Percentiles rank a stretch among this genome's conserved stretches.
Conservation (phyloP, 2,329 filamentous ascomycete species). For the Colletotrichum acutatum region DNA sequence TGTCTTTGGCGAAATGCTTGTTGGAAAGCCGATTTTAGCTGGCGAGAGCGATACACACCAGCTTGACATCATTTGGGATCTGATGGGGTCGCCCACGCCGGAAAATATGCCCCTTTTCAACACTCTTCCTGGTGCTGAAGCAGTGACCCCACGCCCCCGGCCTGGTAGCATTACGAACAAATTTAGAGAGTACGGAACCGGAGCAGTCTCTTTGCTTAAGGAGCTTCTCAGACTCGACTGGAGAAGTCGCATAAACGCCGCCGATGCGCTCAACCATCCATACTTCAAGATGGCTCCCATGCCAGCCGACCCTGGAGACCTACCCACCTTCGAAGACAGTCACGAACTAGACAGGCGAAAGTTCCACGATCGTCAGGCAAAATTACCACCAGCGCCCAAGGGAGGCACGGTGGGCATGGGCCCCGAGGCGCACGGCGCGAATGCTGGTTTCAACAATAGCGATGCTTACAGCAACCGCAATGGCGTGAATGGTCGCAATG, state of each 20-base stretch:
- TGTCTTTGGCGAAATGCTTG: conserved; percentile 97
- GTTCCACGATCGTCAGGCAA: conserved; percentile 86
- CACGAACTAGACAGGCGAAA: conserved; percentile 96
- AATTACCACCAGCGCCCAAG: conserved; percentile 88
- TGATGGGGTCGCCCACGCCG: conserved; percentile 90
- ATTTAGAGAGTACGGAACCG: conserved; percentile 80
- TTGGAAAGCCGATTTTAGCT: conserved; percentile 90
- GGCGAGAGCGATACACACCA: conserved; percentile 92
- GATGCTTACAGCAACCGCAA: conserved; percentile 62
- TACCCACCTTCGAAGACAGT: conserved; percentile 93
- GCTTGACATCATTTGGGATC: conserved; percentile 91
- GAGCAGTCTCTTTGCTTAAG: conserved; percentile 81
- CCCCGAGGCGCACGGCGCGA: conserved; percentile 58
- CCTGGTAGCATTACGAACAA: conserved; percentile 75
- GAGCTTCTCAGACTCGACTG: conserved; percentile 91
- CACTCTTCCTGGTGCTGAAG: conserved; percentile 82
- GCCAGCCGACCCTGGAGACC: conserved; percentile 83
- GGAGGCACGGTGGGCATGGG: conserved; percentile 88
- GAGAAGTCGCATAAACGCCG: conserved; percentile 88
- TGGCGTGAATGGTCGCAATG: conserved; percentile 60
- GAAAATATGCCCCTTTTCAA: conserved; percentile 94
- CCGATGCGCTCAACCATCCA: conserved; percentile 90
- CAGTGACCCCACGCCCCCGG: conserved; percentile 71
- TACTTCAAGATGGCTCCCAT: conserved; percentile 87
- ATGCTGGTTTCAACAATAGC: conserved; percentile 61